Conservation (phyloP, 1,139 yeast species). For the Geotrichum histeridarum region DNA sequence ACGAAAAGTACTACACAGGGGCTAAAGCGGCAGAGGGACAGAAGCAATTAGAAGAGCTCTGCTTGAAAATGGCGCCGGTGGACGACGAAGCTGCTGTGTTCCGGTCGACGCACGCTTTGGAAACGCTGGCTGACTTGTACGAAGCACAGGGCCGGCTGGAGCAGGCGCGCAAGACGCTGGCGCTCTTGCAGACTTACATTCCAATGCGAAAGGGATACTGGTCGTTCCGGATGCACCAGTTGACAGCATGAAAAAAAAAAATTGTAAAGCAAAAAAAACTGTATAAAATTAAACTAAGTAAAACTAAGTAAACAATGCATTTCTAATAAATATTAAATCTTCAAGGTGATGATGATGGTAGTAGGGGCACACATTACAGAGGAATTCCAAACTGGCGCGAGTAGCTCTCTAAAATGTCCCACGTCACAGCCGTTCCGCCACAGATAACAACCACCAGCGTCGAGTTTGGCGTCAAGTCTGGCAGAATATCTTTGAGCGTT, state of each 20-base stretch:
- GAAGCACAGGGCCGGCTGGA: conserved; percentile 32
- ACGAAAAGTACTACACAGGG: conserved; percentile 34
- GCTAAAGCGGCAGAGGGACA: conserved; percentile 27
- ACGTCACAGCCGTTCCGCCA: conserved; percentile 35
- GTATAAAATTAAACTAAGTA: not conserved
- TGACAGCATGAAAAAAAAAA: not conserved
- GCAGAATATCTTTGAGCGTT: conserved; percentile 27
- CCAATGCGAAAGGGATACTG: conserved; percentile 68
- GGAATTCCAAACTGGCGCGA: conserved; percentile 26
- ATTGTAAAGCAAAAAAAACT: conserved; percentile 3
- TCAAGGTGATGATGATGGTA: too few relatives aligned
- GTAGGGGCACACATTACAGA: not conserved
- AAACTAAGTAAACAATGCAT: not conserved
- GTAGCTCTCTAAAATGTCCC: conserved; percentile 30
- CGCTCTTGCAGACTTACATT: conserved; percentile 52
- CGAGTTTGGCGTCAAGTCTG: conserved; percentile 27
- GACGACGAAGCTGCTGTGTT: conserved; percentile 26
- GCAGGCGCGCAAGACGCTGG: conserved; percentile 45
- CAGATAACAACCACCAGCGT: conserved; percentile 35
- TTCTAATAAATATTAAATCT: not conserved
- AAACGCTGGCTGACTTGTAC: conserved; percentile 54
- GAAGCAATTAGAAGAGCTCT: conserved; percentile 17
- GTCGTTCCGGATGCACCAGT: conserved; percentile 35
- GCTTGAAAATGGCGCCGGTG: conserved; percentile 13
- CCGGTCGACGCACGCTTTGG: conserved; percentile 62